Base-by-base conservation (phyloP, 805 yeast genomes). In the Priceomyces melissophilus region DNA sequence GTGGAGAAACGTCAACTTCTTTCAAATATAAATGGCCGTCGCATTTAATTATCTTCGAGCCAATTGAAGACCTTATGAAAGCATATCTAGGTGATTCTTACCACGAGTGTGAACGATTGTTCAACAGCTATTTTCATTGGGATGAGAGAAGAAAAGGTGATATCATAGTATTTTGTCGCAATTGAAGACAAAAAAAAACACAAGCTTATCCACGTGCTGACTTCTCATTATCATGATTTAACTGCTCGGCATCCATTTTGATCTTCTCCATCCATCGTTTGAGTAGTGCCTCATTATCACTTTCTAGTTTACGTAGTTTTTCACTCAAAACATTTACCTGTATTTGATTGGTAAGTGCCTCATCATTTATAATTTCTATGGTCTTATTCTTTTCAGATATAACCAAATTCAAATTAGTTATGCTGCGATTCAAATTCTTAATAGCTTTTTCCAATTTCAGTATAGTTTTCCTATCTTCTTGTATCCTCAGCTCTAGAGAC, bases 121-220 rank as follows among this genome's bases (percentile, higher is more conserved):
- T 87, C 71, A 91, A 91, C 50, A 76, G 87, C 32, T 75, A 79
- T 38, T 78, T 80, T 57, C 97, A 90, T 60, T 95, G 96, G 86
- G 98, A 91, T 56, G 52, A 65, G 34, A 72, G 97, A 47, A 71
- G 97, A 41, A 52, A 58, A 2, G 98, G 98, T 0, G 91, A 87
- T 57, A 71, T 90, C 0, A 67, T 89, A 3, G 79, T 90, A 2
- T 84, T 81, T 40, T 61, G 71, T 43, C 45, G 39, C 12, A 27
- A 10, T 7, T 16, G 25, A 20, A 20, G 8, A 4, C 25, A 20
- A 20, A 20, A 20, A 5, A 20, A 5, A 4, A 20, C 25, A 20
- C 25, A 20, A 4, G 8, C 35, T 12, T 16, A 10, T 33, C 25
- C 13, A 13, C 10, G 23, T 10, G n/a, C 32, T 5, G 32, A 12